Base-by-base conservation (phyloP, 306 rosid genomes). In the Spatholobus suberectus region DNA sequence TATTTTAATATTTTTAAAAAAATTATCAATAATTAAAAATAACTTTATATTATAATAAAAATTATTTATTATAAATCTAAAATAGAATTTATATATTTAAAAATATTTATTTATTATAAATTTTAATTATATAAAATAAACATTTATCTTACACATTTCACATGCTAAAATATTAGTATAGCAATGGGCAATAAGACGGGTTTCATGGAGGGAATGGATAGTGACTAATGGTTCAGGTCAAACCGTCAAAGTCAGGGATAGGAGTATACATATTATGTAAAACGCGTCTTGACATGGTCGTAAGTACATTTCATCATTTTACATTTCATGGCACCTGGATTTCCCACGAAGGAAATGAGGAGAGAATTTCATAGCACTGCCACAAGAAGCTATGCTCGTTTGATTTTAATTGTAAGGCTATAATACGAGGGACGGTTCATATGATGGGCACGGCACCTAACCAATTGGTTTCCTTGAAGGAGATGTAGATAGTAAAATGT, bases 381-480 rank as follows among this genome's bases (percentile, higher is more conserved):
- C 2, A 5, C 46, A 32, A 51, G 18, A 2, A 18, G 46, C 32
- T 17, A 59, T 23, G 21, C 59, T 76, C 29, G 1, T 6, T 5
- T 75, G 5, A 44, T 24, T 34, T 59, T 77, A 3, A 10, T 62
- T 43, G 4, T 11, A n/a, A 77, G 81, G 81, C 62, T 62, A 11
- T 34, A 43, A 77, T 18, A 20, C 0, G 37, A 77, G n/a, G 41
- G 67, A 61, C 75, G 75, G 75, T 51, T 32, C 38, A 49, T 34
- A 2, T 35, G 74, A 26, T 6, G 17, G 40, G 3, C 3, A 35
- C 1, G 17, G 6, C 27, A 18, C 20, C 47, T 32, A 37, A 67
- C 27, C 49, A 66, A 4, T 7, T 17, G 17, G 2, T 67, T 37
- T 66, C 47, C 4, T 5, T n/a, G 34, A 27, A 59, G 12, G 62